These are phyloP conservation scores for Porogramme epimiltina DNA, from an alignment of 1,284 basidiomycete species.

Conservation along the genomic window DNA sequence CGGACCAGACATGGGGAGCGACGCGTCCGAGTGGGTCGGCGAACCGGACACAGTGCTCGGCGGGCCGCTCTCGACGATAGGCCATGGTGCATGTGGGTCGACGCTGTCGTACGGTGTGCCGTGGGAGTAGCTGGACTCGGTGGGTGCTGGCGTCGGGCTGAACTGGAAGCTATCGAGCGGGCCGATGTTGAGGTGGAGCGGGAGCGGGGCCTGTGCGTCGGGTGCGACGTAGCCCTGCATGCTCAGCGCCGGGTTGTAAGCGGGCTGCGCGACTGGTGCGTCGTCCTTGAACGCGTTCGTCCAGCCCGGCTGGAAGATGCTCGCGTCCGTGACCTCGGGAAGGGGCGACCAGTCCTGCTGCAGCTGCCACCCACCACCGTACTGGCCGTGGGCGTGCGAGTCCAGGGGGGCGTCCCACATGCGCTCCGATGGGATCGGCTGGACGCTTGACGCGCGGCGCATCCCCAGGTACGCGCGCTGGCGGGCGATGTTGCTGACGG, in stretches of 20 bases:
- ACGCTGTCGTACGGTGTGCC: slow-evolving; percentile 14
- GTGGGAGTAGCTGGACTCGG: slow-evolving; percentile 11
- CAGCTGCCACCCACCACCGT: slow-evolving; percentile 27
- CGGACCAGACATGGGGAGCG: slow-evolving; percentile 31
- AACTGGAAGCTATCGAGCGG: slow-evolving; percentile 18
- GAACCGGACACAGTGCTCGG: slow-evolving; percentile 49
- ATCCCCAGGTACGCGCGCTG: slow-evolving; percentile 39
- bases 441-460: slow-evolving; percentile 43
- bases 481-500: slow-evolving; percentile 45
- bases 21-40: slow-evolving; percentile 41
- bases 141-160: slow-evolving; percentile 11
- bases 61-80: slow-evolving; percentile 27
- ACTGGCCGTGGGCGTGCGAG: slow-evolving; percentile 8
- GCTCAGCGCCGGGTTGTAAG: slow-evolving; percentile 7
- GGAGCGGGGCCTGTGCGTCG: slow-evolving; percentile 23
- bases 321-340: slow-evolving; percentile 48
- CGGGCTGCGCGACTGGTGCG: slow-evolving; percentile 30
- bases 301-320: slow-evolving; percentile 46
- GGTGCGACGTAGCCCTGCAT: slow-evolving; percentile 31
- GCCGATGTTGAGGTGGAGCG: slow-evolving; percentile 20
- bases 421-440: slow-evolving; percentile 30
- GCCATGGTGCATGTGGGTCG: slow-evolving; percentile 30
- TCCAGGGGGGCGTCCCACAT: slow-evolving; percentile 16
- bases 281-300: slow-evolving; percentile 39
- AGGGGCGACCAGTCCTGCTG: slow-evolving; percentile 47